Evolutionary conservation across 116 monocot genomes (phyloP).

Genomic region (Papilionanthe hybrid): DNA sequence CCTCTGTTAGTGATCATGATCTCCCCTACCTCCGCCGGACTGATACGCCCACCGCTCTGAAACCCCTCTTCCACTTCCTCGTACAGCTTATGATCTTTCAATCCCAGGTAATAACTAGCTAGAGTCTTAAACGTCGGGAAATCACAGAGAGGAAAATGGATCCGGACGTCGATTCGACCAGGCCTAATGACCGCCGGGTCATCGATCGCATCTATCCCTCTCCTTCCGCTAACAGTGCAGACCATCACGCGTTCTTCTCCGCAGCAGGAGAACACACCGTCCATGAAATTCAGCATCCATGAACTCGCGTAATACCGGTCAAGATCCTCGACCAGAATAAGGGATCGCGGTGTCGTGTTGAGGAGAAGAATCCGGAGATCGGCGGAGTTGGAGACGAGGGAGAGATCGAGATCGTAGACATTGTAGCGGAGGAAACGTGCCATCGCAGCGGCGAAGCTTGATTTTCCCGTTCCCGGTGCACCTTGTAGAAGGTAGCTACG

Average conservation of each 20-base stretch:
- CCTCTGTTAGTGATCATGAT: slow-evolving; percentile 77
- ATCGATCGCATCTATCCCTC: neutral
- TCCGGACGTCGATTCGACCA: slow-evolving; percentile 65
- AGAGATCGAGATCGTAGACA: slow-evolving; percentile 71
- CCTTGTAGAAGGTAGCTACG: slow-evolving; percentile 79
- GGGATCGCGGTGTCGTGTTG: slow-evolving; percentile 49
- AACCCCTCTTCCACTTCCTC: slow-evolving; percentile 74
- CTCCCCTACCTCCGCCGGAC: slow-evolving; percentile 87
- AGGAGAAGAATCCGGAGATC: slow-evolving; percentile 44
- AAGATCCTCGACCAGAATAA: slow-evolving; percentile 80
- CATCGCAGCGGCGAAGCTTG: slow-evolving; percentile 77
- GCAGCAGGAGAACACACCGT: slow-evolving; percentile 71
- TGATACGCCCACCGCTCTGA: slow-evolving; percentile 45
- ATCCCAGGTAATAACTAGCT: slow-evolving; percentile 66
- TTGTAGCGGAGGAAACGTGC: slow-evolving; percentile 71
- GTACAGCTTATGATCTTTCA: slow-evolving; percentile 82
- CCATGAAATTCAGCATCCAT: slow-evolving; percentile 31
- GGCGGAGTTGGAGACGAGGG: slow-evolving; percentile 7
- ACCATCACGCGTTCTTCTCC: slow-evolving; percentile 80
- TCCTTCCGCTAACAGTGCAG: slow-evolving; percentile 57
- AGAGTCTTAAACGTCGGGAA: slow-evolving; percentile 71
- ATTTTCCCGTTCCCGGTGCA: slow-evolving; percentile 71
- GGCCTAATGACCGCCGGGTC: slow-evolving; percentile 50
- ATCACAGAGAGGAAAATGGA: slow-evolving; percentile 74
- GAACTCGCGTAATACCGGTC: slow-evolving; percentile 31